Base-by-base conservation (phyloP, 352 stramenopile species). In the Phytopythium oedochilum region DNA sequence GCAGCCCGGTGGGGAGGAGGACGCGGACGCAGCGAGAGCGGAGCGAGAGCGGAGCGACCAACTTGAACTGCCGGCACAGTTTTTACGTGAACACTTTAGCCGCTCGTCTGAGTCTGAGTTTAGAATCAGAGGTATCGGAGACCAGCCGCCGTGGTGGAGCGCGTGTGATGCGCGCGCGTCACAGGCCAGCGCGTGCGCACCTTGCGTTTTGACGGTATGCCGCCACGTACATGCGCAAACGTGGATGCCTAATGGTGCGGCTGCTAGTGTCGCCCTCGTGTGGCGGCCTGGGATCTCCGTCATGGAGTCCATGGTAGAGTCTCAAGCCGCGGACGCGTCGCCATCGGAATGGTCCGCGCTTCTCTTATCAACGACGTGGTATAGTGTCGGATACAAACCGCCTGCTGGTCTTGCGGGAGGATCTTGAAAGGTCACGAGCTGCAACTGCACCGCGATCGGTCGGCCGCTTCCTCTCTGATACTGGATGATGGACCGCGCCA, bases 401-500 rank as follows among this genome's bases (percentile, higher is more conserved):
- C 7, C 6, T 5, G 12, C 20, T 8, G n/a, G 18, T 50, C 1
- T 3, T 8, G 23, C 17, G 8, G 39, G n/a, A 5, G 36, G 39
- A 57, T 53, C 47, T 45, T 44, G 57, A 63, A 63, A 35, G 26
- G 57, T 28, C 57, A 43, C 34, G 29, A 17, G 32, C 2, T 5
- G 28, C 25, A 20, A 55, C 25, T 47, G 34, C 39, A 52, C 25
- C 23, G 25, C 36, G 17, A 2, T 53, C 22, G 20, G 7, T 46
- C 20, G 18, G 15, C 39, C 4, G 40, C 8, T 22, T 23, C 17
- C n/a, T 5, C 34, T 1, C 38, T 14, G n/a, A 31, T n/a, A n/a
- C n/a, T n/a, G n/a, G n/a, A n/a, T n/a, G n/a, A 61, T 70, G 64
- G 70, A 82, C 31, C 66, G 72, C 49, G 64, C 69, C 29, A 74